Percentiles rank a stretch among this genome's conserved stretches.
phyloP scores from a whole-genome alignment of 1,139 yeast species.

The Yamadazyma epiphylla region DNA sequence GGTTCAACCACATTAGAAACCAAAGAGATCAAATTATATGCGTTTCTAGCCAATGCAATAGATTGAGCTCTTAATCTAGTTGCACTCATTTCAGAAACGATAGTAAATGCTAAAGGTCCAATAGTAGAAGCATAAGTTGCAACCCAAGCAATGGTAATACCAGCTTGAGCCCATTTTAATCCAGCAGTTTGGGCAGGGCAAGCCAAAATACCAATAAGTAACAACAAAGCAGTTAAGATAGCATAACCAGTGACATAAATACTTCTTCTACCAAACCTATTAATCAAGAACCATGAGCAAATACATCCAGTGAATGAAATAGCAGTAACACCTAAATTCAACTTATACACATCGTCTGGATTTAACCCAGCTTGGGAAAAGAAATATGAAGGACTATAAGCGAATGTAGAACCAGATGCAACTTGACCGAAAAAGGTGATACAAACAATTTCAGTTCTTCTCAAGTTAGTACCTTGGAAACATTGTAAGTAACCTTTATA shows the following conservation, averaged over 20 bases:
- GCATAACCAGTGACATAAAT: slow-evolving; percentile 19
- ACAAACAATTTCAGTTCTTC: slow-evolving; percentile 24
- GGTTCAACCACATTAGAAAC: slow-evolving; percentile 21
- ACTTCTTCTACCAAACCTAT: slow-evolving; percentile 16
- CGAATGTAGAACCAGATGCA: slow-evolving; percentile 18
- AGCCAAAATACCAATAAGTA: slow-evolving; percentile 39
- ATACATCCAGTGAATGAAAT: slow-evolving; percentile 13
- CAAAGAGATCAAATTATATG: slow-evolving; percentile 19
- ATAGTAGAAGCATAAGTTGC: slow-evolving; percentile 20
- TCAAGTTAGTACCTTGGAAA: slow-evolving; percentile 21
- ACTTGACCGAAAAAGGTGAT: slow-evolving; percentile 20
- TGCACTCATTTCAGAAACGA: slow-evolving; percentile 21
- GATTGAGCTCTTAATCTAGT: slow-evolving; percentile 24
- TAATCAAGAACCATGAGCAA: slow-evolving; percentile 19
- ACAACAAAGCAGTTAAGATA: slow-evolving; percentile 29
- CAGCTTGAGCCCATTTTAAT: slow-evolving; percentile 22
- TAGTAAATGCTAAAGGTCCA: slow-evolving; percentile 23
- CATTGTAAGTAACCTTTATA: slow-evolving; percentile 20
- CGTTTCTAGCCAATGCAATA: slow-evolving; percentile 20
- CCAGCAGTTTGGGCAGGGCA: slow-evolving; percentile 15
- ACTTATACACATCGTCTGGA: slow-evolving; percentile 16
- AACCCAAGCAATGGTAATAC: slow-evolving; percentile 20
- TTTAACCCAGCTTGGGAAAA: slow-evolving; percentile 18
- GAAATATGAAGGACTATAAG: slow-evolving; percentile 19
- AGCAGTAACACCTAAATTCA: slow-evolving; percentile 24